Base-by-base conservation (phyloP, 2,329 filamentous ascomycete species). In the Elsinoe arachidis region DNA sequence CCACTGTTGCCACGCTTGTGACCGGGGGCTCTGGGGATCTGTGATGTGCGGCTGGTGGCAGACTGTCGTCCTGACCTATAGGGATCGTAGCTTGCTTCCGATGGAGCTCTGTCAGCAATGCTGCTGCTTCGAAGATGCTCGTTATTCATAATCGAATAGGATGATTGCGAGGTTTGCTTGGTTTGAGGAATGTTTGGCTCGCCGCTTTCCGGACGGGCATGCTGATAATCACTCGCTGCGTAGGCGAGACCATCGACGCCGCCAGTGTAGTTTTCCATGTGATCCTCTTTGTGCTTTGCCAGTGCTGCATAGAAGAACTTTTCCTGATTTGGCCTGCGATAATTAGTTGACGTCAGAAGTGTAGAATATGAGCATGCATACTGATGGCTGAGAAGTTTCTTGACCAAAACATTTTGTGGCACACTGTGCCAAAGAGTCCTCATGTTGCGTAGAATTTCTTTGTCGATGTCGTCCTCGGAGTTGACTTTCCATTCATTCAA, bases 291-390 rank as follows among this genome's bases (percentile, higher is more conserved):
- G 69, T 96, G 95, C 69, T 86, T 87, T 62, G 86, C 74, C 6
- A 99, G 79, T 17, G 95, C 80, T 72, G 84, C 87, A 71, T 97
- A 99, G 71, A 97, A 96, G 63, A 92, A 80, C 67, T 96, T 95
- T 68, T 96, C 90, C 57, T 96, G 89, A 62, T 95, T 97, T 3
- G 82, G 77, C 62, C 87, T 92, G 59, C 58, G 10, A 33, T n/a
- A 58, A 39, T 60, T 56, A 57, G 41, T 34, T 33, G 19, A 23
- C 34, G 10, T 37, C 11, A 41, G n/a, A 2, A 33, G 5, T 19
- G 12, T 23, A 38, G 35, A 21, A 26, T n/a, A 7, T 14, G 2
- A 34, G 11, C 34, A 17, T 2, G 63, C 70, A 69, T 69, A 72
- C 64, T 78, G 74, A 43, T 70, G 65, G 63, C 70, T 75, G 55